Percentiles rank a stretch among this genome's conserved stretches.
Evolutionary conservation across 2,329 filamentous ascomycete genomes (phyloP).

Genomic region (Pleomassaria siparia): DNA sequence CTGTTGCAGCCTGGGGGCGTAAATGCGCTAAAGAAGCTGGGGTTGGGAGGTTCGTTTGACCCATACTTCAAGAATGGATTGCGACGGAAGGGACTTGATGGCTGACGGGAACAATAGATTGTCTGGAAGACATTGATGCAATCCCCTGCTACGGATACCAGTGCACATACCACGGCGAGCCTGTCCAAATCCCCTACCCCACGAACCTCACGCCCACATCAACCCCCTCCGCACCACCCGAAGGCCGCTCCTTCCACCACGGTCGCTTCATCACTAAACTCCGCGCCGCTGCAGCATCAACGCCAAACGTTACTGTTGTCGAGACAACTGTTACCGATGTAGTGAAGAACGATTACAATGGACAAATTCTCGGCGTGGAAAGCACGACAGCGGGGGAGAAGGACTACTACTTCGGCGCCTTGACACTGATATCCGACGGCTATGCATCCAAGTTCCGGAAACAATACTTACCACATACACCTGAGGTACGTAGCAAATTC

Average conservation of each 20-base stretch:
- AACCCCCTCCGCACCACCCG: slow-evolving; percentile 47
- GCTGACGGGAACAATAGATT: slow-evolving; percentile 51
- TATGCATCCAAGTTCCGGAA: slow-evolving; percentile 92
- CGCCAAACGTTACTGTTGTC: slow-evolving; percentile 84
- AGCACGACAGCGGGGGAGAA: slow-evolving; percentile 64
- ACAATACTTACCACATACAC: slow-evolving; percentile 66
- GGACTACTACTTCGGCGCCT: slow-evolving; percentile 80
- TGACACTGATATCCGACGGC: slow-evolving; percentile 90
- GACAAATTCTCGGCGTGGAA: slow-evolving; percentile 81
- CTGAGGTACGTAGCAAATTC: slow-evolving; percentile 81
- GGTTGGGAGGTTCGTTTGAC: slow-evolving; percentile 55
- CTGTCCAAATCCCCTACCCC: slow-evolving; percentile 79
- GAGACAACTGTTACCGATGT: slow-evolving; percentile 79
- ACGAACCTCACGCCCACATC: slow-evolving; percentile 51
- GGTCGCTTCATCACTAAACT: slow-evolving; percentile 87
- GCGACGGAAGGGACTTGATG: background rate
- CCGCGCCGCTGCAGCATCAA: slow-evolving; percentile 69
- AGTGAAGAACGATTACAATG: slow-evolving; percentile 67
- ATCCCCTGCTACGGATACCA: slow-evolving; percentile 83
- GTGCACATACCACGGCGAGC: slow-evolving; percentile 75
- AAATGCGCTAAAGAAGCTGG: slow-evolving; percentile 73
- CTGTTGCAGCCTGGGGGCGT: slow-evolving; percentile 91
- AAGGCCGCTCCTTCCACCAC: slow-evolving; percentile 88
- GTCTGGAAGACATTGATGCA: slow-evolving; percentile 86
- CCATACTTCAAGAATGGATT: background rate